phyloP scores from a whole-genome alignment of 2,329 filamentous ascomycete species.

The Aspergillus oerlinghausenensis region DNA sequence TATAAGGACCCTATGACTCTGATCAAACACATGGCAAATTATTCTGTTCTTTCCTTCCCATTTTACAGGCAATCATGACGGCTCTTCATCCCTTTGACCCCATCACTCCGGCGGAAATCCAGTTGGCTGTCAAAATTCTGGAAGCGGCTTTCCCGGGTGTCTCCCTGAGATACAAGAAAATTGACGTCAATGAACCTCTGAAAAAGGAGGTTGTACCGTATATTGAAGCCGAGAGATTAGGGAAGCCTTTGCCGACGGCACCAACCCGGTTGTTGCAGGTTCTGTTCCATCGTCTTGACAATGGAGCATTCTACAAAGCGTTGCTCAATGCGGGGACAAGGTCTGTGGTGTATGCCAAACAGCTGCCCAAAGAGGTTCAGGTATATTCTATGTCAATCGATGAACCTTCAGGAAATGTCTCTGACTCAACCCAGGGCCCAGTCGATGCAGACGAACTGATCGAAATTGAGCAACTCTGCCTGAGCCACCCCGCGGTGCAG shows the following conservation, averaged over 20 bases:
- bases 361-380: conserved; percentile 45
- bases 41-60: neutral
- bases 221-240: conserved; percentile 57
- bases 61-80: conserved; percentile 10
- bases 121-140: conserved; percentile 36
- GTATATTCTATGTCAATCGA: conserved; percentile 24
- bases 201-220: conserved; percentile 59
- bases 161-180: conserved; percentile 55
- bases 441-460: conserved; percentile 57
- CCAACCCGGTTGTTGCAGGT: conserved; percentile 52
- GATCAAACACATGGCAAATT: neutral
- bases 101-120: conserved; percentile 37
- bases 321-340: conserved; percentile 39
- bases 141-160: conserved; percentile 34
- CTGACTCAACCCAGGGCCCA: conserved; percentile 48
- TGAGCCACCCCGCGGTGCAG: conserved; percentile 53
- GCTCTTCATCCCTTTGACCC: conserved; percentile 38
- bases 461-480: conserved; percentile 53
- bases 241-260: conserved; percentile 45
- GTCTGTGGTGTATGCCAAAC: conserved; percentile 34
- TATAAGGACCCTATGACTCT: neutral
- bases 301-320: conserved; percentile 39
- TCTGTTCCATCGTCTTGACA: conserved; percentile 43
- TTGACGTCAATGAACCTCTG: conserved; percentile 62
- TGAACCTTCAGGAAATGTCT: neutral